These are phyloP conservation scores for Globisporangium parvum DNA, from an alignment of 352 stramenopile genomes.

Conservation along the genomic window DNA sequence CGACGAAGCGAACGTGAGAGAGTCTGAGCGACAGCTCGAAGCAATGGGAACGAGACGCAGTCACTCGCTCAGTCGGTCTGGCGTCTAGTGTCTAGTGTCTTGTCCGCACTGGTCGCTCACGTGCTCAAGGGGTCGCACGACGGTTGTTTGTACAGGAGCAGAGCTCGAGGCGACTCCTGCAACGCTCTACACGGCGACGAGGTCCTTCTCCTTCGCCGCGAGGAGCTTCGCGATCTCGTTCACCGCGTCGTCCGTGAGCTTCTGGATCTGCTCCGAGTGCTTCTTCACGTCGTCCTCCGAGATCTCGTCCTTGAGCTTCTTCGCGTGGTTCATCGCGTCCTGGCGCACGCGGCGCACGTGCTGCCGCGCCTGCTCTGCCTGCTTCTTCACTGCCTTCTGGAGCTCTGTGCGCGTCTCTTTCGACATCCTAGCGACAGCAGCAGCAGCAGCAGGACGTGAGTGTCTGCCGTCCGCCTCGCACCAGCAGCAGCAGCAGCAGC, in stretches of 20 bases:
- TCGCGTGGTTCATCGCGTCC: constrained; percentile 76
- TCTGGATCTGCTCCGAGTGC: constrained; percentile 76
- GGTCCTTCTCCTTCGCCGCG: constrained; percentile 73
- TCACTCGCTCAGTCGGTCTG: not conserved
- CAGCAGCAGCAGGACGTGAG: not conserved
- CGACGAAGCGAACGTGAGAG: not conserved
- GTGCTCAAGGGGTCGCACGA: not conserved
- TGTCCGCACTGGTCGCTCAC: not conserved
- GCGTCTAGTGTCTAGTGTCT: too few species aligned
- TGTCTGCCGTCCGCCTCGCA: too few species aligned
- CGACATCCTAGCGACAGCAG: constrained; percentile 49
- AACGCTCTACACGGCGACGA: constrained; percentile 53
- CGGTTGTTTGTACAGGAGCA: not conserved
- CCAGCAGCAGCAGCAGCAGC: not conserved
- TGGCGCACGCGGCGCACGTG: constrained; percentile 81
- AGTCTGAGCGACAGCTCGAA: not conserved
- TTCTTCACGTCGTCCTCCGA: constrained; percentile 76
- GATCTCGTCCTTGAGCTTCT: constrained; percentile 78
- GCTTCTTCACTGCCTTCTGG: constrained; percentile 76
- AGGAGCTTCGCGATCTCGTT: constrained; percentile 70
- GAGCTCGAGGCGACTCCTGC: too few species aligned
- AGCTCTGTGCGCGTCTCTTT: constrained; percentile 79
- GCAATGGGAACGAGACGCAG: not conserved
- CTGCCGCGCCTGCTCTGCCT: constrained; percentile 73
- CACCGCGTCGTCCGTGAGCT: constrained; percentile 67